Base-by-base conservation (phyloP, 192 early-diverging fungal genomes). In the Backusella psychrophila region DNA sequence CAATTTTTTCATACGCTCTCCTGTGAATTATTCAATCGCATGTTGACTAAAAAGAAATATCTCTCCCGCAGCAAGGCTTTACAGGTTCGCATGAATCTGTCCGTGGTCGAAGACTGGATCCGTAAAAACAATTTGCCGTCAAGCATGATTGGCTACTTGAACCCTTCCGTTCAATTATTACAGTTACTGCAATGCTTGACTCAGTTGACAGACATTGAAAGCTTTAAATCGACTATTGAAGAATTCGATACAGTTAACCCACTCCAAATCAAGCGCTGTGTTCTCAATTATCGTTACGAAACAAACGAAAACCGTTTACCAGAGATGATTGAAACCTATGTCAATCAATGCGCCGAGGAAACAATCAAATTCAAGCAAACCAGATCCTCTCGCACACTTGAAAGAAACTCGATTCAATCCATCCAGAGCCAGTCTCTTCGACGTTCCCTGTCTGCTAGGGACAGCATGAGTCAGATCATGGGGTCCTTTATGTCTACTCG, bases 281-380 rank as follows among this genome's bases (percentile, higher is more conserved):
- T 96, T 66, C 85, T 85, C 15, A 86, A 88, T 46, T 99, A 99
- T 77, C 86, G 91, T 34, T 97, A 96, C 80, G 97, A 99, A 79
- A 92, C 94, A n/a, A 92, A 92, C 29, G 97, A 99, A 77, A 77
- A 84, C 12, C 78, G 88, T 8, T 76, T 97, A 34, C 77, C 89
- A 7, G 84, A 88, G n/a, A 95, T 95, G 23, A 89, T 97, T 15
- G 89, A 89, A 72, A 85, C 87, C 69, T 96, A 96, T 81, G 88
- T 95, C 4, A 79, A 88, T 31, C 87, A 90, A 44, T 84, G 94
- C n/a, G 90, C 92, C 65, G 90, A 93, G 33, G 93, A 94, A 41
- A 89, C 90, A 1, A 59, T 75, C 17, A 67, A 77, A 15, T 75
- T 77, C 21, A 41, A 74, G 12, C 76, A 81, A 65, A 73, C 73